Percentiles rank a stretch among this genome's conserved stretches.
These are phyloP conservation scores for Bryum argenteum DNA, from an alignment of 225 moss, liverwort and hornwort species.

Conservation along the genomic window DNA sequence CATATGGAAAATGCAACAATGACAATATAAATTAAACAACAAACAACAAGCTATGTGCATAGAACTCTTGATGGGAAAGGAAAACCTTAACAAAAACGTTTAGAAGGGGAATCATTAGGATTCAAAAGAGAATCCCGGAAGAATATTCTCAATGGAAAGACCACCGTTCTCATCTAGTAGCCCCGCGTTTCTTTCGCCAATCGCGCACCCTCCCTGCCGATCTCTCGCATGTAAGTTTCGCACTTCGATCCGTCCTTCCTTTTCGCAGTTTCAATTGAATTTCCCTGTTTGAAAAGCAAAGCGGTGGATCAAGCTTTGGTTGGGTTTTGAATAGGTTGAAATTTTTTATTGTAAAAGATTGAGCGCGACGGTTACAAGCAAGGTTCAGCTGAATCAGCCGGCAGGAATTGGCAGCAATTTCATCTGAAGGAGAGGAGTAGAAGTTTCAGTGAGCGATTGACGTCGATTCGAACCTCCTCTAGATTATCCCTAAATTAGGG, in stretches of 20 bases:
- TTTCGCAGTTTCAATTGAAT: background rate
- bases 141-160: background rate
- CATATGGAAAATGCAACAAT: too few relatives aligned
- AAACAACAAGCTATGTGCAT: too few relatives aligned
- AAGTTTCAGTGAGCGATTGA: constrained; percentile 25
- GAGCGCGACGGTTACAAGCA: background rate
- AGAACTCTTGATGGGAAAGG: too few relatives aligned
- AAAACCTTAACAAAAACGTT: too few relatives aligned
- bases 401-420: constrained; percentile 15
- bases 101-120: too few relatives aligned
- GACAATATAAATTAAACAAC: too few relatives aligned
- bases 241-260: background rate
- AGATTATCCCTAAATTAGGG: background rate
- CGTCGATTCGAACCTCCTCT: constrained; percentile 12
- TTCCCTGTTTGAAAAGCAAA: background rate
- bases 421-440: background rate
- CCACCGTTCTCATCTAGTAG: background rate
- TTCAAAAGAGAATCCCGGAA: background rate
- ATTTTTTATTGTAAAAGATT: too few relatives aligned
- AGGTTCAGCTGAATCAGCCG: constrained; percentile 3
- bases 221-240: constrained; percentile 1
- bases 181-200: background rate
- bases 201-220: background rate
- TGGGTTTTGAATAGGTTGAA: too few relatives aligned
- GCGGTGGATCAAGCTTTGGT: constrained; percentile 15